Percentiles rank a stretch among this genome's conserved stretches.
Conservation (phyloP, 352 stramenopile genomes). For the Globisporangium spinosum region DNA sequence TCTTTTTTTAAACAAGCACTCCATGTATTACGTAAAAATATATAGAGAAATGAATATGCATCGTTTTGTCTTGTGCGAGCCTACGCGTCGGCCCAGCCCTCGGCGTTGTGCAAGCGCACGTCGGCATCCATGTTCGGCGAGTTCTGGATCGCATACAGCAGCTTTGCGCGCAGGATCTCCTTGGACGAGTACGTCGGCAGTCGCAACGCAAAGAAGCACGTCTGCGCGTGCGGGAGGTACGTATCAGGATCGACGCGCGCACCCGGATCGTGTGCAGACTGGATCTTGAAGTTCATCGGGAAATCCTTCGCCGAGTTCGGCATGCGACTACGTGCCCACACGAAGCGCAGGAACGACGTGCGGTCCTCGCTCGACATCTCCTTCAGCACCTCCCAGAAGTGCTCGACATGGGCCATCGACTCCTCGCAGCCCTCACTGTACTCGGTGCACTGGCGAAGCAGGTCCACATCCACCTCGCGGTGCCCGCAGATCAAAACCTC, state of each 20-base stretch:
- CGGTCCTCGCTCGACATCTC: conserved; percentile 95
- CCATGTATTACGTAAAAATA: background rate
- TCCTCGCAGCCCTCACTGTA: conserved; percentile 95
- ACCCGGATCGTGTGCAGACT: conserved; percentile 81
- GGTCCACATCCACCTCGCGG: conserved; percentile 94
- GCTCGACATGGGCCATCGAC: conserved; percentile 85
- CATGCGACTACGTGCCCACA: conserved; percentile 96
- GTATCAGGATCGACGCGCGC: conserved; percentile 72
- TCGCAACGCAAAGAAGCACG: conserved; percentile 98
- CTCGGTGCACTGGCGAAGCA: conserved; percentile 94
- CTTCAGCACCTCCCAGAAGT: conserved; percentile 96
- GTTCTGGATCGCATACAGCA: conserved; percentile 94
- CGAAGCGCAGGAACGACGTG: conserved; percentile 96
- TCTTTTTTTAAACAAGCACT: background rate
- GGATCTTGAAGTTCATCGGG: conserved; percentile 93
- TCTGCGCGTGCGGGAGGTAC: conserved; percentile 97
- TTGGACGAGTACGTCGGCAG: conserved; percentile 94
- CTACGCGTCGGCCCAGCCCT: conserved; percentile 85
- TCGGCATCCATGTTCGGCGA: conserved; percentile 95
- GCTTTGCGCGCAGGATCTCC: conserved; percentile 77
- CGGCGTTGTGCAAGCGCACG: conserved; percentile 88
- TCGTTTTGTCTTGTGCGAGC: background rate
- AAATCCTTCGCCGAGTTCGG: conserved; percentile 97
- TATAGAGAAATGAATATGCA: background rate
- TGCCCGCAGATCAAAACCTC: conserved; percentile 96